Conservation (phyloP, 306 rosid species). For the Hylodesmum podocarpum region DNA sequence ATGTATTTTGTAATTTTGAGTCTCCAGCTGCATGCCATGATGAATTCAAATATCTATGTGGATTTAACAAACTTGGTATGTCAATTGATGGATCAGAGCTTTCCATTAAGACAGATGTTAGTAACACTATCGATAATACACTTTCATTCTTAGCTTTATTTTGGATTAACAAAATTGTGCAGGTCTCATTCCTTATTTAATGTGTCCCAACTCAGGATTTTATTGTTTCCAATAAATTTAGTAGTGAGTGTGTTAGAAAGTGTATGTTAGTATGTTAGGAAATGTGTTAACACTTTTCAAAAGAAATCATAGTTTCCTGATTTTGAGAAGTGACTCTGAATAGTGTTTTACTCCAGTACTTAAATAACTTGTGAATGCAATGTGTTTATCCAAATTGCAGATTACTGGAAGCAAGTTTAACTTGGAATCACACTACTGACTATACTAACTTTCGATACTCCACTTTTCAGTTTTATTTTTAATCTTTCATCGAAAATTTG, state of each 20-base stretch:
- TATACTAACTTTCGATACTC: too few species aligned
- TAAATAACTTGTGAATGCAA: not conserved
- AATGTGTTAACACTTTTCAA: not conserved
- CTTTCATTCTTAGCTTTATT: too few species aligned
- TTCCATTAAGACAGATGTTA: not conserved
- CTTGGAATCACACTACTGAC: not conserved
- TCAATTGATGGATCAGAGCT: not conserved
- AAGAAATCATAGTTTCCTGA: not conserved
- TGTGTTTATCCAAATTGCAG: not conserved
- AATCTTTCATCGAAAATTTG: not conserved
- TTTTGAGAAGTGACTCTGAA: not conserved
- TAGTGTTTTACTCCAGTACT: not conserved
- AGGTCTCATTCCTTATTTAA: too few species aligned
- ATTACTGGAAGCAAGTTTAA: constrained; percentile 2
- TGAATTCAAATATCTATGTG: not conserved
- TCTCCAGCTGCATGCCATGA: not conserved
- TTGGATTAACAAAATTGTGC: too few species aligned
- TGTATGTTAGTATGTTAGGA: not conserved
- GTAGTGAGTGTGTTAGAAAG: not conserved
- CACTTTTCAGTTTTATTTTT: not conserved
- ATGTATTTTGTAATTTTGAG: not conserved
- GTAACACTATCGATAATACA: too few species aligned
- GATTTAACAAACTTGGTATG: not conserved
- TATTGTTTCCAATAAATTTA: not conserved
- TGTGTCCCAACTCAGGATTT: too few species aligned